Evolutionary conservation across 495 filamentous ascomycete species (phyloP).

Genomic region (Pseudoneurospora amorphoporcata): DNA sequence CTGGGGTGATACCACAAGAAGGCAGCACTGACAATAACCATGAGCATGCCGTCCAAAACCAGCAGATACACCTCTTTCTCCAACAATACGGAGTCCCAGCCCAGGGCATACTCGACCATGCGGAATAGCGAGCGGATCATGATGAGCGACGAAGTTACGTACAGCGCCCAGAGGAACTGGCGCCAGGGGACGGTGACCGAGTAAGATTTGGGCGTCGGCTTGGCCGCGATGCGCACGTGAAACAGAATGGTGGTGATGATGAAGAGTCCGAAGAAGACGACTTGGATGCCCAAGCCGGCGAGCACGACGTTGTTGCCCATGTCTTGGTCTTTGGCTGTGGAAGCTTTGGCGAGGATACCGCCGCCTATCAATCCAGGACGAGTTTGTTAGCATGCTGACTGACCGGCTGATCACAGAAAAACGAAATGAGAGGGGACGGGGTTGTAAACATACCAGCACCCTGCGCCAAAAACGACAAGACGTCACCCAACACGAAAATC

Average conservation of each 20-base stretch:
- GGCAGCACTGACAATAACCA: constrained; percentile 5
- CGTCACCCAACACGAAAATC: constrained; percentile 34
- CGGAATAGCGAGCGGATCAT: constrained; percentile 52
- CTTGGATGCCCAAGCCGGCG: constrained; percentile 37
- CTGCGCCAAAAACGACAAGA: constrained; percentile 33
- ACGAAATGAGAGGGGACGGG: too few species aligned
- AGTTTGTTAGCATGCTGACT: neutral
- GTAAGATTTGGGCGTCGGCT: constrained; percentile 1
- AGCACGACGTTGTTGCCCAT: constrained; percentile 38
- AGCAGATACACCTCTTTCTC: constrained; percentile 12
- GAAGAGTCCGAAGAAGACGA: constrained; percentile 45
- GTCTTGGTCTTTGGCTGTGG: constrained; percentile 6
- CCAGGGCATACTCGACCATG: constrained; percentile 45
- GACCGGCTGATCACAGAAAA: too few species aligned
- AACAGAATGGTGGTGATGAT: constrained; percentile 35
- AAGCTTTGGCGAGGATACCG: constrained; percentile 27
- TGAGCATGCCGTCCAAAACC: constrained; percentile 12
- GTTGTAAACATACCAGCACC: constrained; percentile 11
- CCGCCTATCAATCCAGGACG: constrained; percentile 5
- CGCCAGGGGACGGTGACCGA: constrained; percentile 27
- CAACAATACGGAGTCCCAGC: constrained; percentile 9
- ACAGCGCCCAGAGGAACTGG: constrained; percentile 40
- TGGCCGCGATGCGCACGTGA: constrained; percentile 13
- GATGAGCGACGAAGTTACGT: constrained; percentile 43
- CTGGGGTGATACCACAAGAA: constrained; percentile 16